Percentiles rank a stretch among this genome's conserved stretches.
phyloP scores from a whole-genome alignment of 495 filamentous ascomycete genomes.

The Neohortaea acidophila region DNA sequence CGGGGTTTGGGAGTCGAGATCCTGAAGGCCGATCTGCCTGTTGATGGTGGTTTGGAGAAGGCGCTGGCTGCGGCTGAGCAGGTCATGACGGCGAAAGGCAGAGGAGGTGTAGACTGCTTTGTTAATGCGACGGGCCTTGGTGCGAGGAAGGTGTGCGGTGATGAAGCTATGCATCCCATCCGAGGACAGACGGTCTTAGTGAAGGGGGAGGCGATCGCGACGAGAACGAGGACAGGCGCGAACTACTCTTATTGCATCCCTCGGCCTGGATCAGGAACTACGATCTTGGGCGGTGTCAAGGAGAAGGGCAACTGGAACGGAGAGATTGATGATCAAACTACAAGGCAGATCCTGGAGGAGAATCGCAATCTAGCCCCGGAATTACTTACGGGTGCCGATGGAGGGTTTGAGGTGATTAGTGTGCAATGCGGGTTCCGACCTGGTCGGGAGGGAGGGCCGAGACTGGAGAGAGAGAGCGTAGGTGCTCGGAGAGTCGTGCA shows the following conservation, averaged over 20 bases:
- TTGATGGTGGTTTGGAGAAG: conserved; percentile 1
- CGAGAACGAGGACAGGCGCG: conserved; percentile 12
- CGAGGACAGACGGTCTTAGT: conserved; percentile 27
- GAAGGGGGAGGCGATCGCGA: conserved; percentile 16
- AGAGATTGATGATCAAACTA: conserved; percentile 22
- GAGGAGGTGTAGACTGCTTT: conserved; percentile 12
- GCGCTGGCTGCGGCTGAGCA: conserved; percentile 6
- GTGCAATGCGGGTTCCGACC: conserved; percentile 30
- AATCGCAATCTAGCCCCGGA: conserved; percentile 25
- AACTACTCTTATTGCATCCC: conserved; percentile 25
- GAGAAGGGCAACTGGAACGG: conserved; percentile 24
- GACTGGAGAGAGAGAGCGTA: conserved; percentile 22
- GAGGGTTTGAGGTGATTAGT: conserved; percentile 27
- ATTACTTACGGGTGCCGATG: conserved; percentile 21
- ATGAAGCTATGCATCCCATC: conserved; percentile 23
- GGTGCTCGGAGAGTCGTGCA: conserved; percentile 17
- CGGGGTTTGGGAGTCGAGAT: conserved; percentile 12
- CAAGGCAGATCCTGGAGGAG: conserved; percentile 22
- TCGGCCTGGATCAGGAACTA: conserved; percentile 23
- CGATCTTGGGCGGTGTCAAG: conserved; percentile 29
- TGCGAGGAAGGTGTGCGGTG: conserved; percentile 19
- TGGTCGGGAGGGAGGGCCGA: conserved; percentile 25
- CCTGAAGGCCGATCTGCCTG: conserved; percentile 10
- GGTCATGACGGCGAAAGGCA: not conserved
- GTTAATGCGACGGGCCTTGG: conserved; percentile 27